Conservation (phyloP, 2,329 filamentous ascomycete species). For the Sclerotinia glacialis region DNA sequence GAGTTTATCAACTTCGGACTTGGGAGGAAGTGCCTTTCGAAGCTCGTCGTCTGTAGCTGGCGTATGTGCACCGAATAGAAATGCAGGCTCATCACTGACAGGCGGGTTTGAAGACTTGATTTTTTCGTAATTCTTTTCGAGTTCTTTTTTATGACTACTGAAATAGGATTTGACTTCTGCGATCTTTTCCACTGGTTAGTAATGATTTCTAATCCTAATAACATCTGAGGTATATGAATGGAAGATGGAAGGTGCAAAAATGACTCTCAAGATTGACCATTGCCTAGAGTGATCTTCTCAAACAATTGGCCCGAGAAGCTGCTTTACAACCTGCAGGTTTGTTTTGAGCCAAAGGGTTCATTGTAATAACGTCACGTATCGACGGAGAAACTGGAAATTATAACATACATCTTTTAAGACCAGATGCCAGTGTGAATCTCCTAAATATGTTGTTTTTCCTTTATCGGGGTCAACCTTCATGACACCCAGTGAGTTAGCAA, state of each 20-base stretch:
- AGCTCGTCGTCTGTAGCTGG: constrained; percentile 73
- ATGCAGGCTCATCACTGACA: constrained; percentile 65
- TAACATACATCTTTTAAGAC: constrained; percentile 64
- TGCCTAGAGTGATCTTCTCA: background rate
- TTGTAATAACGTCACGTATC: background rate
- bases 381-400: background rate
- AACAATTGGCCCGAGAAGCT: background rate
- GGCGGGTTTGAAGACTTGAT: constrained; percentile 67
- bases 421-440: constrained; percentile 79
- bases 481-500: constrained; percentile 73
- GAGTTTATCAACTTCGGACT: constrained; percentile 78
- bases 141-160: constrained; percentile 77
- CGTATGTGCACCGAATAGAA: constrained; percentile 71
- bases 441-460: constrained; percentile 74
- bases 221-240: background rate
- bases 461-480: constrained; percentile 77
- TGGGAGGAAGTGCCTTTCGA: constrained; percentile 73
- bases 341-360: background rate
- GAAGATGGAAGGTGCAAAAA: background rate
- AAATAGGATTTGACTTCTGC: constrained; percentile 94
- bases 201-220: background rate
- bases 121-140: constrained; percentile 76
- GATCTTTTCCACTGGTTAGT: constrained; percentile 51
- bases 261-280: background rate
- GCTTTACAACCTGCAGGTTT: constrained; percentile 9